phyloP scores from a whole-genome alignment of 176 grass and related monocot genomes.

The Carex littledalei region DNA sequence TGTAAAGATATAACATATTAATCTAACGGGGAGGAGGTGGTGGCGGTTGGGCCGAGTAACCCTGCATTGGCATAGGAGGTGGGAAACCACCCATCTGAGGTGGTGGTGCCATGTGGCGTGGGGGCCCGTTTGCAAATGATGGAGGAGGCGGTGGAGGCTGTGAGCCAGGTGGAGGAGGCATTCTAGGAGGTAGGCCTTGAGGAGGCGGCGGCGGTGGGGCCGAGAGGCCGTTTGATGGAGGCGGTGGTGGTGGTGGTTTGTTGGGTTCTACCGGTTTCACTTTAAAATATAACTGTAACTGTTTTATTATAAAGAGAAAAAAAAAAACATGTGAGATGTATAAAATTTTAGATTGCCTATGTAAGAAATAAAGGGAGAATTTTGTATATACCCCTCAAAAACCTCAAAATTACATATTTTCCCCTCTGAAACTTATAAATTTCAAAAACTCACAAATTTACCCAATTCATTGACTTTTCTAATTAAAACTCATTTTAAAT shows the following conservation, averaged over 20 bases:
- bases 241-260: conserved; percentile 61
- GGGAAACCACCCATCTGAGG: conserved; percentile 57
- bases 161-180: conserved; percentile 46
- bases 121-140: conserved; percentile 58
- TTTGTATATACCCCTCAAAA: too few relatives aligned
- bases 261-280: conserved; percentile 54
- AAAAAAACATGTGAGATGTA: background rate
- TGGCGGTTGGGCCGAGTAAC: background rate
- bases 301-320: conserved; percentile 17
- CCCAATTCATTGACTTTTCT: too few relatives aligned
- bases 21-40: conserved; percentile 2
- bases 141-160: conserved; percentile 63
- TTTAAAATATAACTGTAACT: conserved; percentile 94
- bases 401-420: too few relatives aligned
- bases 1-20: background rate
- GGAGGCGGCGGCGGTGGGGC: conserved; percentile 60
- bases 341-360: background rate
- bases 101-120: conserved; percentile 64
- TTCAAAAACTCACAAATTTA: too few relatives aligned
- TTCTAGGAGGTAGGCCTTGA: conserved; percentile 56
- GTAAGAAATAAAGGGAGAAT: too few relatives aligned
- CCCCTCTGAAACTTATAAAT: too few relatives aligned
- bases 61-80: conserved; percentile 44
- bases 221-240: conserved; percentile 34
- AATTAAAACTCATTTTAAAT: too few relatives aligned